These are phyloP conservation scores for Lentinula boryana DNA, from an alignment of 768 basidiomycete genomes.

Conservation along the genomic window DNA sequence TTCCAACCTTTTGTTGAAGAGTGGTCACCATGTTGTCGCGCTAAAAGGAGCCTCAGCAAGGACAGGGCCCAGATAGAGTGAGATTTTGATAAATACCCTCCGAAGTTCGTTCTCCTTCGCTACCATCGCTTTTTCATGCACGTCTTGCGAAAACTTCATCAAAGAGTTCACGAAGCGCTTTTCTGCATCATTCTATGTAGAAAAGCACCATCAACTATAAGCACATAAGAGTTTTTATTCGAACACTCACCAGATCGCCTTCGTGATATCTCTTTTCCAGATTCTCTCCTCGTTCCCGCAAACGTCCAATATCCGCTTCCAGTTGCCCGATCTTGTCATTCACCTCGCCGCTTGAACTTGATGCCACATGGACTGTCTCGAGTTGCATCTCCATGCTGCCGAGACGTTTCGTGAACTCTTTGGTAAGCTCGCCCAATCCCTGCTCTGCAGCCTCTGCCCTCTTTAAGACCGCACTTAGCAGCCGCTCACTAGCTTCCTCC, in stretches of 20 bases:
- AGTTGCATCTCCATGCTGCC: not conserved
- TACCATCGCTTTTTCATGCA: conserved; percentile 48
- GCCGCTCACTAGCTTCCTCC: conserved; percentile 10
- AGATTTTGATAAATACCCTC: not conserved
- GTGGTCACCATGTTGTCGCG: conserved; percentile 3
- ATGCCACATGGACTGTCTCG: not conserved
- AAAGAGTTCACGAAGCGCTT: conserved; percentile 42
- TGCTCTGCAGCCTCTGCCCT: conserved; percentile 22
- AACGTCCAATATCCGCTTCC: not conserved
- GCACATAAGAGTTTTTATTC: not conserved
- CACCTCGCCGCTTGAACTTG: not conserved
- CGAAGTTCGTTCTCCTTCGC: conserved; percentile 51
- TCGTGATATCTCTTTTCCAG: conserved; percentile 36
- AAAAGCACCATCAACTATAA: not conserved
- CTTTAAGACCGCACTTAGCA: conserved; percentile 20
- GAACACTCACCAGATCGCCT: conserved; percentile 37
- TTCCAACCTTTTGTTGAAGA: not conserved
- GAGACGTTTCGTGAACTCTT: conserved; percentile 10
- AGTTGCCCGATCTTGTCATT: not conserved
- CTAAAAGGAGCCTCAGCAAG: not conserved
- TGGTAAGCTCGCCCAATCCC: conserved; percentile 17
- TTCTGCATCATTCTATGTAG: conserved; percentile 23
- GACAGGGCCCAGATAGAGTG: not conserved
- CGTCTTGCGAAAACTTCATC: conserved; percentile 34
- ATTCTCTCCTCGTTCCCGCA: conserved; percentile 16